Evolutionary conservation across 371 early-diverging fungal species (phyloP).

Genomic region (Mortierella sp.): DNA sequence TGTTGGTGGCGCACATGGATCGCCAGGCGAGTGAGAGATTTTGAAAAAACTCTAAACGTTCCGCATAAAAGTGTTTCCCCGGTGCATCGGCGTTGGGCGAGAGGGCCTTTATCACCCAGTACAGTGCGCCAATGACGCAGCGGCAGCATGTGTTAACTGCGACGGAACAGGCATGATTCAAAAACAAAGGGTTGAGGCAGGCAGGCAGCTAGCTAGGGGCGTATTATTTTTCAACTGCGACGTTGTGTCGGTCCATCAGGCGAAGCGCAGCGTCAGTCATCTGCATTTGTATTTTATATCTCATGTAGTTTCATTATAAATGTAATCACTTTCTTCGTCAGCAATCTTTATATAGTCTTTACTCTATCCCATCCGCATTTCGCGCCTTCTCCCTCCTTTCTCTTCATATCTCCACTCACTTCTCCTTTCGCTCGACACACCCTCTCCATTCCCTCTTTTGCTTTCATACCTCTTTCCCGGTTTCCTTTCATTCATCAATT

Average conservation of each 20-base stretch:
- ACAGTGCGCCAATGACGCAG: background rate
- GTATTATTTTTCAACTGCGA: background rate
- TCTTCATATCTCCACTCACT: background rate
- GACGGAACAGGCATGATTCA: background rate
- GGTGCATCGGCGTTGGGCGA: background rate
- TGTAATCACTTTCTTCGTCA: background rate
- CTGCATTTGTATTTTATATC: background rate
- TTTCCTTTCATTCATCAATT: background rate
- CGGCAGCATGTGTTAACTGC: background rate
- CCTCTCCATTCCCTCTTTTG: background rate
- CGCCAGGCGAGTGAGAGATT: background rate
- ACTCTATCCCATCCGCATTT: background rate
- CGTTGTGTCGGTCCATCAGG: background rate
- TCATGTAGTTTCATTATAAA: too few relatives aligned
- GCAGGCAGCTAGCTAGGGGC: background rate
- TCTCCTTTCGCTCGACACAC: background rate
- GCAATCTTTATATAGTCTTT: background rate
- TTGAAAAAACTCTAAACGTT: background rate
- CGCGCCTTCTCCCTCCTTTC: background rate
- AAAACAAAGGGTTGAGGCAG: background rate
- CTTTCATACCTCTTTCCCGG: background rate
- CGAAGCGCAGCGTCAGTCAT: slow-evolving; percentile 1
- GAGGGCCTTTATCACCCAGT: background rate
- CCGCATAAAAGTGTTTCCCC: background rate
- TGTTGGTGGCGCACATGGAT: too few relatives aligned